Percentiles rank a stretch among this genome's conserved stretches.
These are phyloP conservation scores for Blastobotrys mokoenaii DNA, from an alignment of 805 yeast species.

Conservation along the genomic window DNA sequence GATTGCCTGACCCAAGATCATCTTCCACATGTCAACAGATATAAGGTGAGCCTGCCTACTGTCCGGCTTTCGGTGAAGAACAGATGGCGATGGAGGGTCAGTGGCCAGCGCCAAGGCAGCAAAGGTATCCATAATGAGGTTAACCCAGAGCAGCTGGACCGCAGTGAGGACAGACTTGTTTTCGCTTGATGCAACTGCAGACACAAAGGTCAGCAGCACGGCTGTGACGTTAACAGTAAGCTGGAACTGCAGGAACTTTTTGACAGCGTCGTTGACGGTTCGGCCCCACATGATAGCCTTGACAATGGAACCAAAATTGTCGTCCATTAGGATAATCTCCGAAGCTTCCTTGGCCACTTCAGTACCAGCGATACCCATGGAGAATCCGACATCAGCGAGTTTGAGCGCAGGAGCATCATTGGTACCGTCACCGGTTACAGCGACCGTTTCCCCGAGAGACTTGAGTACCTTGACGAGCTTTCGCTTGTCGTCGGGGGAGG, in stretches of 20 bases:
- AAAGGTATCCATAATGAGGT: conserved; percentile 94
- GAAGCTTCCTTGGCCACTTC: conserved; percentile 98
- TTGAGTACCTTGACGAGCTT: conserved; percentile 74
- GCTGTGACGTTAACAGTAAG: conserved; percentile 95
- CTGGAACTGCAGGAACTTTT: conserved; percentile 94
- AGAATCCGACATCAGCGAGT: conserved; percentile 94
- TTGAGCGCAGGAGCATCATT: conserved; percentile 98
- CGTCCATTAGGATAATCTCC: conserved; percentile 85
- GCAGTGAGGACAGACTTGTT: conserved; percentile 90
- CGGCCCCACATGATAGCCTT: conserved; percentile 98
- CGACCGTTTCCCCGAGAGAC: conserved; percentile 83
- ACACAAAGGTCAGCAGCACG: conserved; percentile 85
- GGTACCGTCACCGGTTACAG: conserved; percentile 99
- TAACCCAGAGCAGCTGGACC: conserved; percentile 95
- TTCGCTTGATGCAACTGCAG: conserved; percentile 77
- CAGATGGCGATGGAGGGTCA: conserved; percentile 83
- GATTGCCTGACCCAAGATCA: conserved; percentile 83
- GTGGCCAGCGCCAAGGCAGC: conserved; percentile 98
- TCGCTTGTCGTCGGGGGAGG: conserved; percentile 93
- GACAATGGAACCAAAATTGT: conserved; percentile 89
- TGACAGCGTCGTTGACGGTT: conserved; percentile 88
- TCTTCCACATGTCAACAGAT: conserved; percentile 93
- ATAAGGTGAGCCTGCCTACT: conserved; percentile 75
- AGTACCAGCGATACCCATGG: conserved; percentile 98
- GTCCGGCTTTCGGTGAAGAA: conserved; percentile 73